These are phyloP conservation scores for Termitomyces titanicus DNA, from an alignment of 768 basidiomycete genomes.

Conservation along the genomic window DNA sequence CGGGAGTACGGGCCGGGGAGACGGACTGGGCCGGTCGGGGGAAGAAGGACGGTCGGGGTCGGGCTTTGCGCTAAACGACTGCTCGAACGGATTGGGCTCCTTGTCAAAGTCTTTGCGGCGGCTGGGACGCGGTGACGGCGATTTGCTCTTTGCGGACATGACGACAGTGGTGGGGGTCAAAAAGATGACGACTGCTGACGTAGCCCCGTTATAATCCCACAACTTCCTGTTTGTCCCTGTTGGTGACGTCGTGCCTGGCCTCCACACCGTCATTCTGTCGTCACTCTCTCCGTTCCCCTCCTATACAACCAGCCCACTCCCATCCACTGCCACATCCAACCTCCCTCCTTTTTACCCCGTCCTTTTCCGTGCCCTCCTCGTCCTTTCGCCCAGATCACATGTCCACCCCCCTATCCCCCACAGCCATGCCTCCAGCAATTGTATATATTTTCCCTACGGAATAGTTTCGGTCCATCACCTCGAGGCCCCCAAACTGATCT, in stretches of 20 bases:
- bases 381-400: background rate
- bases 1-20: conserved; percentile 70
- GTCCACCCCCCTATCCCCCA: background rate
- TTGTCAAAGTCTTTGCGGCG: conserved; percentile 65
- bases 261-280: background rate
- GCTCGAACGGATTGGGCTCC: conserved; percentile 93
- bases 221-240: conserved; percentile 33
- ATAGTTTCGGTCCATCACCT: too few relatives aligned
- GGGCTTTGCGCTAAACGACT: conserved; percentile 69
- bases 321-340: background rate
- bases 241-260: conserved; percentile 17
- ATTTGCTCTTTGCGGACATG: conserved; percentile 39
- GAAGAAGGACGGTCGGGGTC: conserved; percentile 30
- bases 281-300: background rate
- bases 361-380: conserved; percentile 1
- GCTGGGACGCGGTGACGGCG: conserved; percentile 27
- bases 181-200: conserved; percentile 50
- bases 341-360: background rate
- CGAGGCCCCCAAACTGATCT: too few relatives aligned
- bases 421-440: too few relatives aligned
- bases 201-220: conserved; percentile 41
- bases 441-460: too few relatives aligned
- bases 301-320: background rate
- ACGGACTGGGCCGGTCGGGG: conserved; percentile 33
- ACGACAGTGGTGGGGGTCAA: conserved; percentile 22